Base-by-base conservation (phyloP, 805 yeast genomes). In the Cyberlindnera veronae region DNA sequence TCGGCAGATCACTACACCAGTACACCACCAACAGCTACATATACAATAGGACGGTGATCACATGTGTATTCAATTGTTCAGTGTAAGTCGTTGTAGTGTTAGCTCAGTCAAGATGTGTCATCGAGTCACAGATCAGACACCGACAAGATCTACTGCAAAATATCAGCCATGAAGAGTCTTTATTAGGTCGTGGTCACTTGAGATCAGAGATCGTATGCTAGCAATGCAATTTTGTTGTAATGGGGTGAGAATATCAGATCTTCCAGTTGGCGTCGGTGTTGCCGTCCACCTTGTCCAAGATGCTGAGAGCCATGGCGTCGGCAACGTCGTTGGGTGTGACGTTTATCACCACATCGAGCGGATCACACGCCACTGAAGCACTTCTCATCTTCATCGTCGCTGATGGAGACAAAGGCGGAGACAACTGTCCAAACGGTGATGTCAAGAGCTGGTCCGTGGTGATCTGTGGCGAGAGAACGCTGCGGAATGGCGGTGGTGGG, bases 271-370 rank as follows among this genome's bases (percentile, higher is more conserved):
- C 8, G 12, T 24, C 39, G 4, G 36, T 32, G 14, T 29, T 28
- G 8, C 36, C 49, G 30, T 53, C 58, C 10, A 56, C 57, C 38
- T 50, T 51, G 16, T 56, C 54, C 44, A 56, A 34, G 16, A 56
- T 56, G 21, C 59, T 56, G 19, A 44, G 20, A 2, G 60, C 60
- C 52, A 56, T 46, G 2, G 58, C 60, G 39, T 56, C 60, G 2
- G 60, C 59, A 26, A 47, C 41, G 36, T 51, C 59, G 29, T 51
- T 44, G 6, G 38, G 28, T 38, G 31, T 5, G 31, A 32, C 22
- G 34, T 31, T 31, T 5, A 16, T 21, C 26, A 31, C 7, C 8
- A 21, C 16, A 4, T 29, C 36, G 20, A 50, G 29, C 3, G 56
- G 53, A 38, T 50, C 50, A 35, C 32, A 45, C 10, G 33, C 27